Evolutionary conservation across 345 rosid genomes (phyloP).

Genomic region (Camelina neglecta): DNA sequence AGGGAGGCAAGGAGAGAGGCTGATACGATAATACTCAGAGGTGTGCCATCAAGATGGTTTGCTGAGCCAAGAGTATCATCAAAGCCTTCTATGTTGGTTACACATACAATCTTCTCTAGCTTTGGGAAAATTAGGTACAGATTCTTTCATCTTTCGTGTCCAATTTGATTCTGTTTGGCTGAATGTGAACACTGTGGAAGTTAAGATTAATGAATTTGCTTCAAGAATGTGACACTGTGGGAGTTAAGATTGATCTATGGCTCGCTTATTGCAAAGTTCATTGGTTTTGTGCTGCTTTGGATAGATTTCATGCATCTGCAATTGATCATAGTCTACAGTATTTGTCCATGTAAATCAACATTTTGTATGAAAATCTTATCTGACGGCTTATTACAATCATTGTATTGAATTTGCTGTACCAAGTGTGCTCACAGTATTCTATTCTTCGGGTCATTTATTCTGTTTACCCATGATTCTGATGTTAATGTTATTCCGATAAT

Average conservation of each 20-base stretch:
- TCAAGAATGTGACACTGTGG: not conserved
- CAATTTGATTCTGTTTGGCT: not conserved
- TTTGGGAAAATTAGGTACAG: constrained; percentile 87
- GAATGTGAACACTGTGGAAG: not conserved
- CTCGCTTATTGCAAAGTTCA: not conserved
- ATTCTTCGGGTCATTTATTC: constrained; percentile 1
- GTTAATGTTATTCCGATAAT: not conserved
- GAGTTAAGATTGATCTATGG: constrained; percentile 1
- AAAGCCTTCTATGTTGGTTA: constrained; percentile 89
- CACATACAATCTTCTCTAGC: constrained; percentile 81
- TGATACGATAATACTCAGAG: constrained; percentile 74
- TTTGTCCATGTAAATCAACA: not conserved
- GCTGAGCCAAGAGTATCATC: constrained; percentile 95
- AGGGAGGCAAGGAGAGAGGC: constrained; percentile 73
- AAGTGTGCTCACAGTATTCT: not conserved
- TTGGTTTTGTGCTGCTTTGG: constrained; percentile 21
- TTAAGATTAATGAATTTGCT: not conserved
- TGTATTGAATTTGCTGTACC: constrained; percentile 9
- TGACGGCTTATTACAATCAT: not conserved
- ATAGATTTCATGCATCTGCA: not conserved
- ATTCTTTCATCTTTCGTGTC: not conserved
- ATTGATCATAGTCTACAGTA: not conserved
- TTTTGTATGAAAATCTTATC: constrained; percentile 8
- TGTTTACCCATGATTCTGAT: constrained; percentile 15
- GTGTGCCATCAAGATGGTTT: constrained; percentile 93